Conservation (phyloP, 2,329 filamentous ascomycete species). For the Fusarium citri region DNA sequence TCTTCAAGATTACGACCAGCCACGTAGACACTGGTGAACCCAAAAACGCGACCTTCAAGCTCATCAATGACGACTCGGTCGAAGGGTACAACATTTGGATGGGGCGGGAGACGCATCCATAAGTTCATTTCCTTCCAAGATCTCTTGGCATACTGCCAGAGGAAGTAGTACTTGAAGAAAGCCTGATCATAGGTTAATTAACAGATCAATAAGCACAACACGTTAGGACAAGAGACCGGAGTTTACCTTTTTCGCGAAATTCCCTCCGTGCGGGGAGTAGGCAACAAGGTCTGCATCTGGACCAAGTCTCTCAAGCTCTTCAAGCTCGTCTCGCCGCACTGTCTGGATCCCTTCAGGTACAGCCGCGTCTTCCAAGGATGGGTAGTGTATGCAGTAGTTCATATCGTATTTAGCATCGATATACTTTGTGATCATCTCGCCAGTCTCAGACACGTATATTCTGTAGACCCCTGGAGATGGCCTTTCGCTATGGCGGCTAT, state of each 20-base stretch:
- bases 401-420: conserved; percentile 43
- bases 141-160: conserved; percentile 30
- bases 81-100: conserved; percentile 52
- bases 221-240: no score
- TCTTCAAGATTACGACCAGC: conserved; percentile 48
- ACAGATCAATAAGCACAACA: no score
- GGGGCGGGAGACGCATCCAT: conserved; percentile 50
- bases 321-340: conserved; percentile 38
- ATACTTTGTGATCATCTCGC: conserved; percentile 40
- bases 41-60: conserved; percentile 48
- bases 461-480: conserved; percentile 32
- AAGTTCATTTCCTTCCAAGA: conserved; percentile 52
- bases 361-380: conserved; percentile 32
- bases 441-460: conserved; percentile 40
- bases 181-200: background rate
- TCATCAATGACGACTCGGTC: conserved; percentile 50
- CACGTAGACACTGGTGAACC: conserved; percentile 51
- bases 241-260: background rate
- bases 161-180: conserved; percentile 52
- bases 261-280: accelerated
- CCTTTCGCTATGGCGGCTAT: conserved; percentile 29
- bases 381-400: conserved; percentile 46
- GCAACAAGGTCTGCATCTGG: conserved; percentile 45
- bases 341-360: conserved; percentile 35
- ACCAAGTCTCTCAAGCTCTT: conserved; percentile 45